Base-by-base conservation (phyloP, 371 early-diverging fungal genomes). In the Rhizopus delemar region DNA sequence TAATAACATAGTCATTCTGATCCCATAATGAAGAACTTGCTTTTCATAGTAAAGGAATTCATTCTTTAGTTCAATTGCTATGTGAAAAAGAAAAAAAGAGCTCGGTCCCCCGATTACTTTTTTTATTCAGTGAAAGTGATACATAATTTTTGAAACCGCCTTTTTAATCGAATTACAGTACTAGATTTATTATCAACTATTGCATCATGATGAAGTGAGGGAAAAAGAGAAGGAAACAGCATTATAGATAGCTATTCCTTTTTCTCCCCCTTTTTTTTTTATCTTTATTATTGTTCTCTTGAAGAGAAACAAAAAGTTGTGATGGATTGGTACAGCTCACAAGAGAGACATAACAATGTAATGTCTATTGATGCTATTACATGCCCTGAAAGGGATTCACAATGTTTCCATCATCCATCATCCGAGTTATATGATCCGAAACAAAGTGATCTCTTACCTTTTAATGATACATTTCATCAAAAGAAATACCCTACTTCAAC, bases 311-410 rank as follows among this genome's bases (percentile, higher is more conserved):
- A 46, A 34, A 33, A 58, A 16, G 4, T 46, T 22, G 22, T 22
- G 22, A 58, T 39, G 41, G 33, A 53, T 15, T 12, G n/a, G 12
- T 38, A 31, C 7, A 43, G 3, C 9, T 36, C 3, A 46, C 29
- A 56, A 45, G 49, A 51, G 8, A 29, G 52, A 45, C n/a, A 11
- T 41, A 58, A 41, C 32, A 65, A 55, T 50, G 46, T 65, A n/a
- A 65, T 65, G 65, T 65, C 65, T 32, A 65, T 65, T 46, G 59
- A 39, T 46, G 60, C 59, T 8, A 55, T 65, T 51, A 65, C 60
- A 13, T 65, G 56, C 38, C 56, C 62, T 12, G 39, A 49, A 39
- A 28, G 28, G 13, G 46, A 16, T 31, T 48, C 29, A 5, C 29
- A 22, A 9, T 29, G 5, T 48, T 48, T 8, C 6, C 39, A 38